phyloP scores from a whole-genome alignment of 371 early-diverging fungal genomes.

The Mortierella sp. region DNA sequence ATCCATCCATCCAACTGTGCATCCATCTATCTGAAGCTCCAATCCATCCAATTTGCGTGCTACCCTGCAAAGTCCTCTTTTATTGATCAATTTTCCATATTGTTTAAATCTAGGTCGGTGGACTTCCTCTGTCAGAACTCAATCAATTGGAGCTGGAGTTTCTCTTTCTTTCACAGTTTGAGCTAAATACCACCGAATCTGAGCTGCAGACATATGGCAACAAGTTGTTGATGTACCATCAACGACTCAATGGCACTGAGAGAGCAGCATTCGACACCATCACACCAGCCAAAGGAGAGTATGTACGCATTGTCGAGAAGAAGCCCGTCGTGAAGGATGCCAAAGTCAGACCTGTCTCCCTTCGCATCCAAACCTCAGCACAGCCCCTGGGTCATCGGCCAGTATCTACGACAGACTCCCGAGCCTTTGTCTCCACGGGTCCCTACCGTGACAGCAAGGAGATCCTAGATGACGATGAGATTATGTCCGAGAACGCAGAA shows the following conservation, averaged over 20 bases:
- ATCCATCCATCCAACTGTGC: neutral
- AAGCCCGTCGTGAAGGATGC: constrained; percentile 27
- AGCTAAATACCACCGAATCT: constrained; percentile 75
- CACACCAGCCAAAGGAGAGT: constrained; percentile 45
- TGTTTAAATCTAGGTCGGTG: constrained; percentile 77
- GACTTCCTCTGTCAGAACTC: constrained; percentile 83
- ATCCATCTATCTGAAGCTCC: neutral
- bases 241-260: constrained; percentile 50
- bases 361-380: constrained; percentile 17
- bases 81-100: neutral
- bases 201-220: constrained; percentile 80
- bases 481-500: constrained; percentile 42
- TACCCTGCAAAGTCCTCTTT: constrained; percentile 1
- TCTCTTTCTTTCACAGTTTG: constrained; percentile 85
- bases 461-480: constrained; percentile 48
- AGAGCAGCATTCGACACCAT: constrained; percentile 38
- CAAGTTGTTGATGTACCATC: constrained; percentile 60
- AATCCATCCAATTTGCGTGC: neutral
- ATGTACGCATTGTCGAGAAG: constrained; percentile 34
- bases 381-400: constrained; percentile 9
- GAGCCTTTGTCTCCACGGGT: constrained; percentile 25
- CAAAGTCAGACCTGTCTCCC: constrained; percentile 6
- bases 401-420: constrained; percentile 16
- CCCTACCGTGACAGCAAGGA: constrained; percentile 53
- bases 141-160: constrained; percentile 92